phyloP scores from a whole-genome alignment of 2,329 filamentous ascomycete genomes.

The Neoascochyta sp. region DNA sequence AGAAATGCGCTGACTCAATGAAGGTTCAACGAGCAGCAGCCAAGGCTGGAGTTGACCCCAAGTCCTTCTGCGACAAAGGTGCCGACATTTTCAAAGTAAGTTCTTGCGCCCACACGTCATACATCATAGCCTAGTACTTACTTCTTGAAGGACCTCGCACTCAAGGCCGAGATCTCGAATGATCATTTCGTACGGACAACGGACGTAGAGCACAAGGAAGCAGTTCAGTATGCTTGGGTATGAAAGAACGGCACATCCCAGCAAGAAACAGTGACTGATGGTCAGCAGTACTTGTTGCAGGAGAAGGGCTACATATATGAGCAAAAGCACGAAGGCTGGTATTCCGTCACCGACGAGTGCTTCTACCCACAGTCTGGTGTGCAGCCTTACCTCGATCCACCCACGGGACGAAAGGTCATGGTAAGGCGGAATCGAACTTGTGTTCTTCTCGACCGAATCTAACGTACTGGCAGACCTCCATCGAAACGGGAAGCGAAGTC shows the following conservation, averaged over 20 bases:
- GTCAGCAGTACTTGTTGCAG: conserved; percentile 59
- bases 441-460: conserved; percentile 5
- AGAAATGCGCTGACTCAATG: conserved; percentile 3
- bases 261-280: conserved; percentile 17
- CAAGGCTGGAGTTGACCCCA: conserved; percentile 65
- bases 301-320: conserved; percentile 77
- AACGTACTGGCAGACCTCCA: conserved; percentile 52
- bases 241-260: conserved; percentile 4
- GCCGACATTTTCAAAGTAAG: conserved; percentile 69
- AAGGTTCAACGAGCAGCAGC: conserved; percentile 79
- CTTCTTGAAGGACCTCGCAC: conserved; percentile 58
- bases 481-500: conserved; percentile 86
- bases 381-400: conserved; percentile 68
- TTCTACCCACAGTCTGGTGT: conserved; percentile 82
- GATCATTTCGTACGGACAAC: conserved; percentile 94
- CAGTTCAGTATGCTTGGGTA: conserved; percentile 87
- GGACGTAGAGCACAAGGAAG: conserved; percentile 72
- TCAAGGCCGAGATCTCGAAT: conserved; percentile 65
- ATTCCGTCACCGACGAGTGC: conserved; percentile 92
- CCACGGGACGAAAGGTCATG: conserved; percentile 79
- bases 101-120: conserved; percentile 1
- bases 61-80: conserved; percentile 84
- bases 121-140: conserved; percentile 6
- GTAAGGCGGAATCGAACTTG: conserved; percentile 38
- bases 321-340: conserved; percentile 89